phyloP scores from a whole-genome alignment of 495 filamentous ascomycete genomes.

The Cetradonia linearis region DNA sequence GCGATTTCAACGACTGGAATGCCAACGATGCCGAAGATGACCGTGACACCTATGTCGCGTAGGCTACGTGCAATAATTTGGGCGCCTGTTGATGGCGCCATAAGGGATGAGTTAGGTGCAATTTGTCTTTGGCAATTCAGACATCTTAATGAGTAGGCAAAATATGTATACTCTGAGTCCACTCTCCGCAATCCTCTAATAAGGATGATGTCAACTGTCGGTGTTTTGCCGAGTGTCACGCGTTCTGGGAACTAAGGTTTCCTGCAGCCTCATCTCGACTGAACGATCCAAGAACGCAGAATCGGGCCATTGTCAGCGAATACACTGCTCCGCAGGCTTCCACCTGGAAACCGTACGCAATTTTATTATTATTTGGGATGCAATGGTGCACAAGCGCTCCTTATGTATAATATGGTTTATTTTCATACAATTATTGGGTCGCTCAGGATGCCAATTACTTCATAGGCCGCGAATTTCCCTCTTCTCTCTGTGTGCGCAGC shows the following conservation, averaged over 20 bases:
- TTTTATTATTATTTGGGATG: neutral
- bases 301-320: too few relatives aligned
- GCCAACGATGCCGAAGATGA: constrained; percentile 57
- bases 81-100: constrained; percentile 41
- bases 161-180: neutral
- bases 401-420: neutral
- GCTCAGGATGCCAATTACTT: neutral
- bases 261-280: too few relatives aligned
- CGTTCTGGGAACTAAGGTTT: neutral
- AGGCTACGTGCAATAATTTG: constrained; percentile 49
- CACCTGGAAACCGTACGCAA: neutral
- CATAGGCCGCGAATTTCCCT: neutral
- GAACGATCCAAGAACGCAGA: too few relatives aligned
- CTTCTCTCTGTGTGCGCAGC: neutral
- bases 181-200: neutral
- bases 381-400: neutral
- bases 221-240: constrained; percentile 1
- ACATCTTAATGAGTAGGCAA: neutral
- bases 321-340: neutral
- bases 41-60: constrained; percentile 44
- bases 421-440: neutral
- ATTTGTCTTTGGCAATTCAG: neutral
- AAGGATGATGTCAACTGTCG: constrained; percentile 8
- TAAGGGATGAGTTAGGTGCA: constrained; percentile 11
- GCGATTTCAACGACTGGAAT: constrained; percentile 57